Base-by-base conservation (phyloP, 768 basidiomycete species). In the Brasilioporus rufonigricans region DNA sequence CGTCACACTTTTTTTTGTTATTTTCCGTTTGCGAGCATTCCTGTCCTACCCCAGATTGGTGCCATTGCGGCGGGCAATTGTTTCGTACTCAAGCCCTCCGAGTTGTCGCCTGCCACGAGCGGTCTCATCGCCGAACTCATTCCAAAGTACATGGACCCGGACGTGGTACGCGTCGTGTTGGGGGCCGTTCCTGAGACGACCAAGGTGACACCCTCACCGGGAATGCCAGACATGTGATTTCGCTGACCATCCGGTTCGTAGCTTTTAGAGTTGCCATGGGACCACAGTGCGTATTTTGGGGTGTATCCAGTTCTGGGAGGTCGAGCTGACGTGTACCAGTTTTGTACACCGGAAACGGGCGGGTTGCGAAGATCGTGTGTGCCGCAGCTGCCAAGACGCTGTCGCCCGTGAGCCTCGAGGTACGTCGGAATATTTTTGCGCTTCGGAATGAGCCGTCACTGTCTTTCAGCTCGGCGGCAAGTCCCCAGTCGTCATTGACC, bases 51-150 rank as follows among this genome's bases (percentile, higher is more conserved):
- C 5, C 23, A 71, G 73, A 77, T 78, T 43, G 86, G 86, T 9
- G 92, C 92, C 1, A 80, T 95, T 38, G 86, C 91, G 0, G 89
- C 91, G 3, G 93, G 93, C 7, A 86, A 85, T 61, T 76, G 87
- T 0, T 82, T 80, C 4, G 71, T 87, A 5, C 44, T 93, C 48
- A 94, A 94, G 67, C 89, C 89, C 1, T 87, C 92, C 1, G 93
- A 94, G 63, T 71, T 81, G 3, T 73, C 81, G 0, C 81, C 86
- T 0, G 77, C 80, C 2, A 72, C 76, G 4, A 81, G 80, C 40
- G 61, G 77, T 11, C 76, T 93, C 12, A 64, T 91, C 16, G 78
- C 84, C 0, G 85, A 90, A 61, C 79, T 93, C 8, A 38, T 91
- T 7, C 83, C 84, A 2, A 83, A 88, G 63, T 94, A 95, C 62